Percentiles rank a stretch among this genome's conserved stretches.
These are phyloP conservation scores for Metschnikowia hibisci DNA, from an alignment of 805 yeast genomes.

Conservation along the genomic window DNA sequence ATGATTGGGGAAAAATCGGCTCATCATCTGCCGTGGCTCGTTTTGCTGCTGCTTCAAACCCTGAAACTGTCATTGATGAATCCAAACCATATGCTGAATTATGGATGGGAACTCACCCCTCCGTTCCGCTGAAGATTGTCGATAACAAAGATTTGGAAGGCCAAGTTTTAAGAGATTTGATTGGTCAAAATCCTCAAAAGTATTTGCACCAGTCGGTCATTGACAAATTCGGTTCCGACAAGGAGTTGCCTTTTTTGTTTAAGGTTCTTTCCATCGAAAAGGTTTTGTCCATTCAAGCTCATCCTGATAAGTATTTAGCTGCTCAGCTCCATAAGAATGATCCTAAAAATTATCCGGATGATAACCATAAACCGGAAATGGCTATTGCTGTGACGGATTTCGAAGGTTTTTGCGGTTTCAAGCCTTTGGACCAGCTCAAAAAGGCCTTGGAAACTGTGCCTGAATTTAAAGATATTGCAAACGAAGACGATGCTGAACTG, in stretches of 20 bases:
- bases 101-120: slow-evolving; percentile 99
- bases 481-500: slow-evolving; percentile 50
- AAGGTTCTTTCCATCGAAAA: slow-evolving; percentile 91
- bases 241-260: slow-evolving; percentile 86
- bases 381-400: slow-evolving; percentile 94
- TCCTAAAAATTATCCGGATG: slow-evolving; percentile 95
- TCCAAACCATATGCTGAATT: slow-evolving; percentile 89
- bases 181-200: slow-evolving; percentile 53
- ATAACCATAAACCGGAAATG: slow-evolving; percentile 99
- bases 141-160: slow-evolving; percentile 35
- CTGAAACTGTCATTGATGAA: slow-evolving; percentile 59
- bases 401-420: slow-evolving; percentile 97
- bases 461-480: slow-evolving; percentile 70
- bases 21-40: slow-evolving; percentile 82
- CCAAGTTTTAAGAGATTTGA: slow-evolving; percentile 61
- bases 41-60: slow-evolving; percentile 71
- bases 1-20: slow-evolving; percentile 83
- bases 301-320: slow-evolving; percentile 88
- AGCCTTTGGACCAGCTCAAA: slow-evolving; percentile 79
- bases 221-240: slow-evolving; percentile 58
- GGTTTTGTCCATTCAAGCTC: slow-evolving; percentile 95
- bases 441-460: slow-evolving; percentile 67
- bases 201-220: slow-evolving; percentile 59
- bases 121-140: slow-evolving; percentile 69
- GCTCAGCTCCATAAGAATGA: slow-evolving; percentile 71